Conservation (phyloP, 164 flowering plant genomes). For the Chloranthus sessilifolius region DNA sequence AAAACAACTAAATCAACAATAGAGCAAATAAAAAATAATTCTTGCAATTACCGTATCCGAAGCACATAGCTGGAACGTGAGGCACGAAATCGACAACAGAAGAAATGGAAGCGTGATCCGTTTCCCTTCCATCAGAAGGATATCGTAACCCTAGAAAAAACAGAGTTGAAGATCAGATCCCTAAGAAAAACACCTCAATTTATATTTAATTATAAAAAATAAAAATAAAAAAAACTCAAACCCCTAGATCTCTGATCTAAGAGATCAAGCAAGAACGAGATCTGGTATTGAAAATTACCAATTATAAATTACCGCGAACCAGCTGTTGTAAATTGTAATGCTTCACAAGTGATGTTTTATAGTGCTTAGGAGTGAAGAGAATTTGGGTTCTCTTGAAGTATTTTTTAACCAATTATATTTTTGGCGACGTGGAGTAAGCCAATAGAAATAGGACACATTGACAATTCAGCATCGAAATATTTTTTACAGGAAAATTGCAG, state of each 20-base stretch:
- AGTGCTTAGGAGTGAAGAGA: too few species aligned
- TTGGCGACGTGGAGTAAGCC: too few species aligned
- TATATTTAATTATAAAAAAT: too few species aligned
- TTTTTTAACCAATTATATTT: too few species aligned
- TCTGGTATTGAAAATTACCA: too few species aligned
- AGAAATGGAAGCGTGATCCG: conserved; percentile 9
- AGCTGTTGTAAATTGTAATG: too few species aligned
- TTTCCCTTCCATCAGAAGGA: conserved; percentile 18
- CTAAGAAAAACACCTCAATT: not conserved
- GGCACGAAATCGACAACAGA: conserved; percentile 20
- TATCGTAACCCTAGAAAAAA: conserved; percentile 11
- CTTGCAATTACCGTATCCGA: conserved; percentile 29
- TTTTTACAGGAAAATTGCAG: too few species aligned
- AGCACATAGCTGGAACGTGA: conserved; percentile 22
- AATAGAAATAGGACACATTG: too few species aligned
- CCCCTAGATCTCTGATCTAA: conserved; percentile 1
- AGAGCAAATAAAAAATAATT: not conserved
- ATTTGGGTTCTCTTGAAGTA: too few species aligned
- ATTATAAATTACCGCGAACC: too few species aligned
- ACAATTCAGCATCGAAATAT: too few species aligned
- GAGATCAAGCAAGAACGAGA: not conserved
- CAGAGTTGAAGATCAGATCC: not conserved
- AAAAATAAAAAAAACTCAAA: not conserved
- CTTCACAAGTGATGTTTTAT: too few species aligned
- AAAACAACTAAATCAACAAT: not conserved